These are phyloP conservation scores for Spizellomyces punctatus DNA, from an alignment of 192 early-diverging fungal genomes.

Conservation along the genomic window DNA sequence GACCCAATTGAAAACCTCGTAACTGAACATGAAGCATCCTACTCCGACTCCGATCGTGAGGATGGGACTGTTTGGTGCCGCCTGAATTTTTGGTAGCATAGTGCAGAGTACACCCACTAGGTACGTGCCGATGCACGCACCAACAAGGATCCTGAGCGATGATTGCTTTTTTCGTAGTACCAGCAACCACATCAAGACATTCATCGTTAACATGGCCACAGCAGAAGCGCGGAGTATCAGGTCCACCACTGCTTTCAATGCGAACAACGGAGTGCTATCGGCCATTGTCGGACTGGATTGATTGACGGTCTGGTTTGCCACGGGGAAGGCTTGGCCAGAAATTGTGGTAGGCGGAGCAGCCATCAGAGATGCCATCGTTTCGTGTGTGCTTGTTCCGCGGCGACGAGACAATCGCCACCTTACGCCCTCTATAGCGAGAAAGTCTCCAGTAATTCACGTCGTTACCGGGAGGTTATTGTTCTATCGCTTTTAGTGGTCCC, in stretches of 20 bases:
- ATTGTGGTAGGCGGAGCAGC: too few species aligned
- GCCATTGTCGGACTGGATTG: too few species aligned
- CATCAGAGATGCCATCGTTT: too few species aligned
- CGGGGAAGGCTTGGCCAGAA: too few species aligned
- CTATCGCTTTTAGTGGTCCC: too few species aligned
- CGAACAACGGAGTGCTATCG: conserved; percentile 9
- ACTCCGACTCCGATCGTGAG: conserved; percentile 21
- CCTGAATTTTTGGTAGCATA: conserved; percentile 17
- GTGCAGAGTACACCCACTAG: conserved; percentile 3
- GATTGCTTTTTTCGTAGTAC: conserved; percentile 16
- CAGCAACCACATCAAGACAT: conserved; percentile 4
- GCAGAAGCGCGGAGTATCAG: conserved; percentile 18
- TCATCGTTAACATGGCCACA: background rate
- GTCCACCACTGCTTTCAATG: conserved; percentile 5
- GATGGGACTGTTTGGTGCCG: background rate
- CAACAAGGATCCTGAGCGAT: conserved; percentile 12
- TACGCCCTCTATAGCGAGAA: too few species aligned
- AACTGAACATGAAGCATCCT: conserved; percentile 12
- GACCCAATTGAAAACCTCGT: conserved; percentile 24
- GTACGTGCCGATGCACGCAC: background rate
- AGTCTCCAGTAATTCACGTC: too few species aligned
- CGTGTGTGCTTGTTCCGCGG: too few species aligned
- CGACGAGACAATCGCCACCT: too few species aligned
- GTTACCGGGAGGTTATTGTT: too few species aligned
- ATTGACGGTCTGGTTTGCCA: too few species aligned